Evolutionary conservation across 805 yeast species (phyloP).

Genomic region (Saccharomyces cerevisiae): DNA sequence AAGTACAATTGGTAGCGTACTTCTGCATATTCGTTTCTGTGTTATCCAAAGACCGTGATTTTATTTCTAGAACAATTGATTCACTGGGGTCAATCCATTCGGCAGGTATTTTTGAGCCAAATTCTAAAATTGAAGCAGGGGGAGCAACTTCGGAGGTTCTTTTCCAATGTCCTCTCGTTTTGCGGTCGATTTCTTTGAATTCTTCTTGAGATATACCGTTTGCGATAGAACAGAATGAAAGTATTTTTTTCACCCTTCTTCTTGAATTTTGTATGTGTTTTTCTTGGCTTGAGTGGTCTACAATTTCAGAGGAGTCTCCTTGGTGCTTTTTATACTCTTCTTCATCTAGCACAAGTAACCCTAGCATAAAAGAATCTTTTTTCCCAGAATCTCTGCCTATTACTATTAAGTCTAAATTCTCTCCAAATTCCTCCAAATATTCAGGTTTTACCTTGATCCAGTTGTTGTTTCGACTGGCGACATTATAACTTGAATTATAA

Average conservation of each 20-base stretch:
- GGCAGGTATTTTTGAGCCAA: conserved; percentile 56
- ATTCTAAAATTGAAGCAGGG: conserved; percentile 37
- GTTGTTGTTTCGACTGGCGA: conserved; percentile 51
- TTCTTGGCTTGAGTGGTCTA: background rate
- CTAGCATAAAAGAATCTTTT: conserved; percentile 67
- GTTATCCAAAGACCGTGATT: conserved; percentile 63
- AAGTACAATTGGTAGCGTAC: conserved; percentile 60
- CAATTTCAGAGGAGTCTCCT: background rate
- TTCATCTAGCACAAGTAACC: conserved; percentile 43
- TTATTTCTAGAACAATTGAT: conserved; percentile 73
- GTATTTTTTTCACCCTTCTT: conserved; percentile 31
- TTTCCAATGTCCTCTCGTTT: conserved; percentile 57
- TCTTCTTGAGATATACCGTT: conserved; percentile 71
- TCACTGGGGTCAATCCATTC: conserved; percentile 75
- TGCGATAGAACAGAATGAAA: conserved; percentile 71
- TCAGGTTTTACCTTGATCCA: conserved; percentile 94
- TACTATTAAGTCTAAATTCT: conserved; percentile 68
- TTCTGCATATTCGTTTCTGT: conserved; percentile 35
- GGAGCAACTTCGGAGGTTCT: conserved; percentile 34
- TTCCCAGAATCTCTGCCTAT: conserved; percentile 71
- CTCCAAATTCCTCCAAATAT: conserved; percentile 77
- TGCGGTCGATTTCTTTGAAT: conserved; percentile 46
- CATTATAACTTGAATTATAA: conserved; percentile 46
- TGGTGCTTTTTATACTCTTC: conserved; percentile 12
- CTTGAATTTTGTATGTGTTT: conserved; percentile 2